Base-by-base conservation (phyloP, 768 basidiomycete genomes). In the Naganishia kalamii region DNA sequence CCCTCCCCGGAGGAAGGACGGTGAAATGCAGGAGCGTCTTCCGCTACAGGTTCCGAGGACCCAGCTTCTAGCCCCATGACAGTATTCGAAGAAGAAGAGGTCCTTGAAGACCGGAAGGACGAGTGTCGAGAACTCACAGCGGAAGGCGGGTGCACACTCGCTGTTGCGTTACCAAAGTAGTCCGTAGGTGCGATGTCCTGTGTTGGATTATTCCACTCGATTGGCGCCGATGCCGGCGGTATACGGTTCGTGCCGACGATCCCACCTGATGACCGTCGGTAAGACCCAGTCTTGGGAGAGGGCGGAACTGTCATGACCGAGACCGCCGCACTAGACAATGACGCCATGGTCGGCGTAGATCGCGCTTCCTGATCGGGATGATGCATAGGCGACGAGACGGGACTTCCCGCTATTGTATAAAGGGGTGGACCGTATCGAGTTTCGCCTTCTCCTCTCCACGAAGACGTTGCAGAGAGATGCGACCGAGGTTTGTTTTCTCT, bases 401-500 rank as follows among this genome's bases (percentile, higher is more conserved):
- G 63, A 33, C 63, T 64, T 13, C 51, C 63, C 10, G 40, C 63
- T 23, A 64, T 64, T 1, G 63, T 64, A 23, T 32, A 48, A 10
- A 64, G 88, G 83, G 10, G 84, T 80, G 27, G 87, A 81, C 86
- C 49, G 27, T 23, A 87, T 83, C 35, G 85, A 85, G 40, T 88
- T 19, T 33, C 41, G 27, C 37, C 37, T 41, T 57, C 54, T n/a
- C 54, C 37, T 21, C 54, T 17, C 54, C 54, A 57, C 13, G 54
- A 21, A 3, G 54, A 25, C 4, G 54, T 27, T 4, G 54, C 12
- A 15, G 54, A 57, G 5, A 49, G 21, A 41, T 37, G 37, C 27
- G 32, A 37, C 30, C 47, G 33, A n/a, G 62, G 33, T 25, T 50
- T 48, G 21, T 13, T n/a, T 17, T 19, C 30, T 30, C 10, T 10